Evolutionary conservation across 176 grass and related monocot genomes (phyloP).

Genomic region (Guadua angustifolia): DNA sequence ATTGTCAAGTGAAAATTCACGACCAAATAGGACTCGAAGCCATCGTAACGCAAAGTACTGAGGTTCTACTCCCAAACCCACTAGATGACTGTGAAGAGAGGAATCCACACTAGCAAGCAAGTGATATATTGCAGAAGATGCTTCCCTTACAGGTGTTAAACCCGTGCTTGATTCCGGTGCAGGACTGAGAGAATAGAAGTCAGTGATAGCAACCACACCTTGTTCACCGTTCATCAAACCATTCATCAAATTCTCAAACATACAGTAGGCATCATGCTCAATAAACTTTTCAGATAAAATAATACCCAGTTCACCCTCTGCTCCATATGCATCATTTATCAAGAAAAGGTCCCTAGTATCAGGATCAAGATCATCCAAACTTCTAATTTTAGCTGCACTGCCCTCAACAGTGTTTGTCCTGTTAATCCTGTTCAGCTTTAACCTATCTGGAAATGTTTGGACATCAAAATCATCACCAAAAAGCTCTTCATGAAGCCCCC

Average conservation of each 20-base stretch:
- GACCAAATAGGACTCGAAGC: slow-evolving; percentile 91
- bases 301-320: slow-evolving; percentile 93
- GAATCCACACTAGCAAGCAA: slow-evolving; percentile 74
- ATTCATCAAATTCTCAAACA: slow-evolving; percentile 96
- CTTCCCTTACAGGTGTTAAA: slow-evolving; percentile 87
- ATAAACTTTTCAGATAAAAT: slow-evolving; percentile 97
- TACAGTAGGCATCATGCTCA: slow-evolving; percentile 94
- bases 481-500: slow-evolving; percentile 66
- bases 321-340: slow-evolving; percentile 92
- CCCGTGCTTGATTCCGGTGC: slow-evolving; percentile 63
- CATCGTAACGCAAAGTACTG: slow-evolving; percentile 92
- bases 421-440: slow-evolving; percentile 58
- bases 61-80: slow-evolving; percentile 91
- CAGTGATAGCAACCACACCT: slow-evolving; percentile 75
- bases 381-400: slow-evolving; percentile 56
- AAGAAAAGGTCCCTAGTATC: slow-evolving; percentile 75
- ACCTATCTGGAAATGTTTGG: slow-evolving; percentile 58
- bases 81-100: slow-evolving; percentile 84
- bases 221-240: slow-evolving; percentile 83
- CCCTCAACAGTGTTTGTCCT: slow-evolving; percentile 40
- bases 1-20: slow-evolving; percentile 89
- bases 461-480: slow-evolving; percentile 80
- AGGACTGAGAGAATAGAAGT: slow-evolving; percentile 82
- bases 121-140: slow-evolving; percentile 81
- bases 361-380: slow-evolving; percentile 69